These are phyloP conservation scores for Fusarium sp. DNA, from an alignment of 2,329 filamentous ascomycete species.

Conservation along the genomic window DNA sequence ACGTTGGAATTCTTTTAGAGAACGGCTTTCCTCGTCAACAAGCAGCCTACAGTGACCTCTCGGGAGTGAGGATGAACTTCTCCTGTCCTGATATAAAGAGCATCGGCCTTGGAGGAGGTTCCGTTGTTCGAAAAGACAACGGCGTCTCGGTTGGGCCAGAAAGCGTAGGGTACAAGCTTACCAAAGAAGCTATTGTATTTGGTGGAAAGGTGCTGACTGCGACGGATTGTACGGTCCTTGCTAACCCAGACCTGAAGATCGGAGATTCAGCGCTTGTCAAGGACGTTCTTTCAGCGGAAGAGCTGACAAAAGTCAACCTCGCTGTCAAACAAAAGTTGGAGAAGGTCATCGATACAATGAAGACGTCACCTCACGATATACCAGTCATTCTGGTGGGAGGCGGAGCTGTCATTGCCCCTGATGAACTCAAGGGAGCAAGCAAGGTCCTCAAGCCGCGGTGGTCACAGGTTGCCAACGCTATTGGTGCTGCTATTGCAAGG, in stretches of 20 bases:
- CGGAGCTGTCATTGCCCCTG: slow-evolving; percentile 70
- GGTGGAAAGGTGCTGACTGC: slow-evolving; percentile 69
- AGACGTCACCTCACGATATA: slow-evolving; percentile 70
- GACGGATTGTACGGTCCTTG: slow-evolving; percentile 65
- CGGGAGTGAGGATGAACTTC: slow-evolving; percentile 73
- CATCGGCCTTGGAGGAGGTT: slow-evolving; percentile 71
- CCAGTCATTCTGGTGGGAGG: slow-evolving; percentile 74
- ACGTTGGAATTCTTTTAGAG: slow-evolving; percentile 70
- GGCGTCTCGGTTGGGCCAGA: slow-evolving; percentile 68
- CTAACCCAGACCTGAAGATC: slow-evolving; percentile 53
- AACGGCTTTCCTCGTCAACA: slow-evolving; percentile 75
- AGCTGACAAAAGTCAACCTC: slow-evolving; percentile 56
- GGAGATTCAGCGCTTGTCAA: slow-evolving; percentile 58
- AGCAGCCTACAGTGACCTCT: slow-evolving; percentile 72
- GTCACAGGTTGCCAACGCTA: slow-evolving; percentile 73
- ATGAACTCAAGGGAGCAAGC: slow-evolving; percentile 67
- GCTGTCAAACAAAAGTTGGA: slow-evolving; percentile 66
- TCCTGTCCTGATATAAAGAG: slow-evolving; percentile 69
- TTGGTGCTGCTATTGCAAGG: slow-evolving; percentile 72
- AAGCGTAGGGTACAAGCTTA: slow-evolving; percentile 70
- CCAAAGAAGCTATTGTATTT: slow-evolving; percentile 67
- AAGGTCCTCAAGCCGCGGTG: slow-evolving; percentile 68
- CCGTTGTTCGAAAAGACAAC: slow-evolving; percentile 61
- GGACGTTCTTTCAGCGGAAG: slow-evolving; percentile 48
- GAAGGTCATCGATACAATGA: slow-evolving; percentile 71